Evolutionary conservation across 495 filamentous ascomycete species (phyloP).

Genomic region (Beverwykella pulmonaria): DNA sequence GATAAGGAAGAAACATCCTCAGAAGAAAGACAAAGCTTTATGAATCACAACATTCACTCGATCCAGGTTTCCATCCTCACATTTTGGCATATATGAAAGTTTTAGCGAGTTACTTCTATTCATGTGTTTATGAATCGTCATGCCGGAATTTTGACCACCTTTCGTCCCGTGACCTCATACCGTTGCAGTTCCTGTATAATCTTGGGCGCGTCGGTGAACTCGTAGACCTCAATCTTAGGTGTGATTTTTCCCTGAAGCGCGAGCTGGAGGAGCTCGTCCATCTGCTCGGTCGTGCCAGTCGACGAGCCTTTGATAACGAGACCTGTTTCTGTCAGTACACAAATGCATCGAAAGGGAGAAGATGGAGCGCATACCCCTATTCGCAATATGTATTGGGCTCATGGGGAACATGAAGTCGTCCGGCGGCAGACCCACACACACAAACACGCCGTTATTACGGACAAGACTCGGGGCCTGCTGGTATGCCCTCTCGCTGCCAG

Average conservation of each 20-base stretch:
- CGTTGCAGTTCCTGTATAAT: constrained; percentile 31
- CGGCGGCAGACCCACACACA: constrained; percentile 32
- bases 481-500: too few species aligned
- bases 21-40: too few species aligned
- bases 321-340: constrained; percentile 9
- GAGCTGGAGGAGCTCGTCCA: constrained; percentile 34
- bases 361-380: constrained; percentile 19
- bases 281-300: constrained; percentile 25
- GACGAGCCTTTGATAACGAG: constrained; percentile 34
- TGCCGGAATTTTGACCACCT: constrained; percentile 27
- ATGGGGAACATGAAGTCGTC: constrained; percentile 35
- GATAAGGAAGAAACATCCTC: too few species aligned
- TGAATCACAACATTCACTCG: too few species aligned
- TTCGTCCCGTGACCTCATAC: constrained; percentile 34
- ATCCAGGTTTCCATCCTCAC: too few species aligned
- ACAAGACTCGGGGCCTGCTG: constrained; percentile 9
- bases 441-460: constrained; percentile 32
- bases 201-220: constrained; percentile 26
- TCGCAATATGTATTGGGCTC: constrained; percentile 33
- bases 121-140: constrained; percentile 1
- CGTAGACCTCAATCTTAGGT: constrained; percentile 36
- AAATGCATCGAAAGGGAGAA: not conserved
- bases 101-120: not conserved
- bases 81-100: too few species aligned
- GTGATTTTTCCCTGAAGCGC: constrained; percentile 29